phyloP scores from a whole-genome alignment of 2,329 filamentous ascomycete species.

The Colletotrichum shisoi region DNA sequence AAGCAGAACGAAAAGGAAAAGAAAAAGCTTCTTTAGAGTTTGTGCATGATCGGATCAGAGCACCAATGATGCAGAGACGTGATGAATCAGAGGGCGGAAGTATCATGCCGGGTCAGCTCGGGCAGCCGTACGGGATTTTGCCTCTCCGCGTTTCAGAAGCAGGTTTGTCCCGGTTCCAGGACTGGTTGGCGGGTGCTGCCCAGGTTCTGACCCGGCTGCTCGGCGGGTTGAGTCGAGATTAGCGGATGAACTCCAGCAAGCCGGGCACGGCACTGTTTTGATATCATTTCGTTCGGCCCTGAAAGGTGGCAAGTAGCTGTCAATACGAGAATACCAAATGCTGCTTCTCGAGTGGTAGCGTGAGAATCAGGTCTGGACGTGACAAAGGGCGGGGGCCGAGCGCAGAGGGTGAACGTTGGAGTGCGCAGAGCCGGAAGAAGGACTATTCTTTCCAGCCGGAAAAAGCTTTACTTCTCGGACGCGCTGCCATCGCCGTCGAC shows the following conservation, averaged over 20 bases:
- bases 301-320: constrained; percentile 4
- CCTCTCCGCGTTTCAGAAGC: constrained; percentile 40
- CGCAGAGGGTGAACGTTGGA: constrained; percentile 9
- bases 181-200: not conserved
- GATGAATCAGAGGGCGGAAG: constrained; percentile 4
- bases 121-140: constrained; percentile 29
- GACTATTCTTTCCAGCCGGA: constrained; percentile 16
- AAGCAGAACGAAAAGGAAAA: not conserved
- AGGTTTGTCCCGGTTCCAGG: constrained; percentile 28
- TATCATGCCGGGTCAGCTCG: constrained; percentile 13
- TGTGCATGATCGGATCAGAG: constrained; percentile 19
- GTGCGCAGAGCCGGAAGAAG: constrained; percentile 19
- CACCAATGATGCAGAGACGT: constrained; percentile 9
- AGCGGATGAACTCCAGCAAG: not conserved
- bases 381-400: constrained; percentile 7
- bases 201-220: not conserved
- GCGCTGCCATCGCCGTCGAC: not conserved
- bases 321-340: not conserved
- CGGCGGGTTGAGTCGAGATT: constrained; percentile 5
- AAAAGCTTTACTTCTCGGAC: constrained; percentile 26
- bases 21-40: constrained; percentile 13
- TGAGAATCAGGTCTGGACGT: not conserved
- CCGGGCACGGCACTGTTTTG: not conserved
- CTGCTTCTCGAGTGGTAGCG: too few relatives aligned
- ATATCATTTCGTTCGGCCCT: not conserved